Percentiles rank a stretch among this genome's conserved stretches.
These are phyloP conservation scores for Phallus indusiatus DNA, from an alignment of 768 basidiomycete genomes.

Conservation along the genomic window DNA sequence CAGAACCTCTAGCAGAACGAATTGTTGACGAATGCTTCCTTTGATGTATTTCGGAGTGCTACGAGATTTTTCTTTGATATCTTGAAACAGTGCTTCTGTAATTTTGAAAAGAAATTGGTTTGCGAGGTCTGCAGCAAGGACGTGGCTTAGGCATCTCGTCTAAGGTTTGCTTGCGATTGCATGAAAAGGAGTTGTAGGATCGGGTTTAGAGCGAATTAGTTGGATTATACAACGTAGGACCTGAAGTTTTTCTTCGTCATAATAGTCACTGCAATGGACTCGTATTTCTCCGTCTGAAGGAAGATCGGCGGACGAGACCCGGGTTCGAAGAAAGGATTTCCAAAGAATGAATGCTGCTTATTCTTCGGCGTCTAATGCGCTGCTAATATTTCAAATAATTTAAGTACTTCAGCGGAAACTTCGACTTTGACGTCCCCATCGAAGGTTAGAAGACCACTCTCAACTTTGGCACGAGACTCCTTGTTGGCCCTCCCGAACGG, in stretches of 20 bases:
- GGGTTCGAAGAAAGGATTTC: conserved; percentile 70
- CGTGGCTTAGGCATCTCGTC: conserved; percentile 52
- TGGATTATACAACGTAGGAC: conserved; percentile 62
- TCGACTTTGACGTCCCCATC: conserved; percentile 51
- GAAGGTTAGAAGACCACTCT: conserved; percentile 60
- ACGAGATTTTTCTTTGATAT: conserved; percentile 40
- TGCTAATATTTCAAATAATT: conserved; percentile 61
- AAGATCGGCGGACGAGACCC: conserved; percentile 48
- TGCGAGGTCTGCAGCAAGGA: conserved; percentile 55
- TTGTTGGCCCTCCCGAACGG: conserved; percentile 65
- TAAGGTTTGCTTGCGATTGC: conserved; percentile 44
- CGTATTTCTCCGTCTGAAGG: conserved; percentile 49
- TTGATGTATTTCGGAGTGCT: conserved; percentile 60
- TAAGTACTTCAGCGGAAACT: conserved; percentile 62
- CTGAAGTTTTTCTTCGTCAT: conserved; percentile 70
- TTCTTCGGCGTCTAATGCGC: conserved; percentile 68
- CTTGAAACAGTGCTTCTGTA: conserved; percentile 36
- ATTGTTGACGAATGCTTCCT: conserved; percentile 68
- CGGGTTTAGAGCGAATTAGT: conserved; percentile 62
- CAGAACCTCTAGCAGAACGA: conserved; percentile 73
- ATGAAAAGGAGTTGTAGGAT: conserved; percentile 44
- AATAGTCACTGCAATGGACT: conserved; percentile 70
- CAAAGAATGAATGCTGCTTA: conserved; percentile 67
- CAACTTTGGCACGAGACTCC: conserved; percentile 56
- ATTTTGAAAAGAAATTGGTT: conserved; percentile 51